Conservation (phyloP, 768 basidiomycete species). For the Cantharellus anzutake region DNA sequence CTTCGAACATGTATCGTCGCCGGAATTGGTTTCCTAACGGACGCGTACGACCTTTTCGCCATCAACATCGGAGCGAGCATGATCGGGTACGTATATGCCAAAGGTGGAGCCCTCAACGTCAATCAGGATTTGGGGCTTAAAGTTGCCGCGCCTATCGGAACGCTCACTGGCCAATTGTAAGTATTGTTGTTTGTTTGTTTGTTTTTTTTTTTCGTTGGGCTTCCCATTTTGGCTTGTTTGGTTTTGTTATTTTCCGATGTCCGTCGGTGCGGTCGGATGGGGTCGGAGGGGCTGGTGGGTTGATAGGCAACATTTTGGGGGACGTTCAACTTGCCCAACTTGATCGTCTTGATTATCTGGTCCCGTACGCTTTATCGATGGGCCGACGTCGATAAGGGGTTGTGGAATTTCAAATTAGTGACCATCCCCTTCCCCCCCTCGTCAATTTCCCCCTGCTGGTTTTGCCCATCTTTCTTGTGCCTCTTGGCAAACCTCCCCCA, state of each 20-base stretch:
- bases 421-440: background rate
- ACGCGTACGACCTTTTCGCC: conserved; percentile 63
- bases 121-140: conserved; percentile 65
- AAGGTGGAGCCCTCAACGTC: conserved; percentile 24
- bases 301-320: no score
- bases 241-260: no score
- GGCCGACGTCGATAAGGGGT: no score
- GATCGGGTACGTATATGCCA: conserved; percentile 34
- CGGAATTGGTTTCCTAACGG: conserved; percentile 79
- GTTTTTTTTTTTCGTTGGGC: background rate
- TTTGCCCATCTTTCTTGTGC: no score
- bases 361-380: no score
- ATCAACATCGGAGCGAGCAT: conserved; percentile 74
- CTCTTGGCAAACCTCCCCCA: background rate
- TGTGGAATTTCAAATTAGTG: no score
- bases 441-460: background rate
- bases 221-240: no score
- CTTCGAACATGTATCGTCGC: conserved; percentile 41
- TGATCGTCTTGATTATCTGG: background rate
- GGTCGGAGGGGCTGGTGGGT: no score
- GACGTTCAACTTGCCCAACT: no score
- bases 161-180: conserved; percentile 45
- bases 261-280: no score
- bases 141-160: conserved; percentile 60
- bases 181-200: background rate